A percentile compares a stretch with the other conserved stretches of the same genome.
Evolutionary conservation across 208 protist genomes (phyloP).

Genomic region (Trypanosoma scelopori): DNA sequence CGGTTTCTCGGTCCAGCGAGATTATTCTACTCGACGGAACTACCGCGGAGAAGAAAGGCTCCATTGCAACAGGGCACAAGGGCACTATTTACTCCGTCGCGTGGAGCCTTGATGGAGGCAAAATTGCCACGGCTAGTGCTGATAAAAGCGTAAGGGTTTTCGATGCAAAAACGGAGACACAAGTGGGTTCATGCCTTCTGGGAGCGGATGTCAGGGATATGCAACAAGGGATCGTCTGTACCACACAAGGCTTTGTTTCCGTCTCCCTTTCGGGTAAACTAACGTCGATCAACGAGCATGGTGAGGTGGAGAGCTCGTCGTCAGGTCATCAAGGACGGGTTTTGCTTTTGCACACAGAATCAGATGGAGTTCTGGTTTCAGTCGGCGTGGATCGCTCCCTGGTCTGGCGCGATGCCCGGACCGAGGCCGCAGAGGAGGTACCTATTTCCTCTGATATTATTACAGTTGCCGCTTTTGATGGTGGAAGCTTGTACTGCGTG

Average conservation of each 20-base stretch:
- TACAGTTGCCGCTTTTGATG: constrained; percentile 19
- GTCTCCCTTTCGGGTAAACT: constrained; percentile 39
- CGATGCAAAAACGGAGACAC: constrained; percentile 14
- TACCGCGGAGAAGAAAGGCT: constrained; percentile 32
- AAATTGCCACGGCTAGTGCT: constrained; percentile 41
- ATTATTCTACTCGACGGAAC: constrained; percentile 53
- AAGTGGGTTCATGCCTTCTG: constrained; percentile 17
- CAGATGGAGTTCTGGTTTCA: constrained; percentile 27
- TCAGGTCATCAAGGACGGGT: constrained; percentile 43
- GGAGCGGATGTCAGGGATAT: constrained; percentile 36
- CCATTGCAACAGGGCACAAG: constrained; percentile 39
- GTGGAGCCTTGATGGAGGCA: constrained; percentile 38
- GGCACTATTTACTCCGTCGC: constrained; percentile 45
- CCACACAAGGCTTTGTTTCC: constrained; percentile 23
- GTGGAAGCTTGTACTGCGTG: constrained; percentile 26
- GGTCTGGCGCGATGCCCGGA: constrained; percentile 5
- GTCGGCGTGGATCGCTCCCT: constrained; percentile 37
- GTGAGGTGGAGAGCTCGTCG: constrained; percentile 12
- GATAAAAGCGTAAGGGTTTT: constrained; percentile 45
- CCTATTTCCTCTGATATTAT: constrained; percentile 3
- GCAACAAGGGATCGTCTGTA: constrained; percentile 45
- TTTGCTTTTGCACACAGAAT: constrained; percentile 25
- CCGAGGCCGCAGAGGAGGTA: constrained; percentile 2
- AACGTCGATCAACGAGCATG: constrained; percentile 25
- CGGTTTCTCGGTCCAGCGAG: constrained; percentile 29